Base-by-base conservation (phyloP, 2,329 filamentous ascomycete genomes). In the Penicillium glabrum region DNA sequence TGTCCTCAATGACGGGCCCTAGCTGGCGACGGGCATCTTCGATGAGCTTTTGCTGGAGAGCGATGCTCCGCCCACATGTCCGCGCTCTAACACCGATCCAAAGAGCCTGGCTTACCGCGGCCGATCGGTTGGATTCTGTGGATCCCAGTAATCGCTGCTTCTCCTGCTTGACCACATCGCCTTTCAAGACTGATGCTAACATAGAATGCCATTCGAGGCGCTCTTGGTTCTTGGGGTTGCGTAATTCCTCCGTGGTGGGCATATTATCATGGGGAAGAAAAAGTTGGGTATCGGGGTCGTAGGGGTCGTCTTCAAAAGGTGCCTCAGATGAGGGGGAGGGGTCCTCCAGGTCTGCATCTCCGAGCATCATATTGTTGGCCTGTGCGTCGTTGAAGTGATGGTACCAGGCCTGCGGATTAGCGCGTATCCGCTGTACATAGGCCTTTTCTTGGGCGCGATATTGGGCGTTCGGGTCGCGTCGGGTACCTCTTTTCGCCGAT, bases 181-280 rank as follows among this genome's bases (percentile, higher is more conserved):
- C 95, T 1, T 93, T 97, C 64, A 99, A 79, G 4, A 99, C 95
- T 14, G 93, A 96, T 58, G 93, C 91, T 55, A 99, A 79, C 95
- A 99, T 99, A 3, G 91, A 91, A 76, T 99, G 93, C 95, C 95
- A 99, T 76, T 99, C 95, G 24, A 99, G 80, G 45, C 93, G 83
- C 75, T 98, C 95, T 59, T 93, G 84, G 69, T 93, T 97, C 61
- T 88, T 86, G 1, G 92, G 90, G 66, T 97, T 90, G 73, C 90
- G 89, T 51, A 98, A 76, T 72, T 99, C 95, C 68, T 98, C 95
- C 24, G 91, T 83, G 3, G 91, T 95, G 1, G 93, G 93, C 67
- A 95, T 90, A 63, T 91, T 85, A 64, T 95, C 89, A 67, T 97
- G 92, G 56, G 91, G 90, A 70, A 96, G 93, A 68, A 96, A 96